Evolutionary conservation across 1,139 yeast species (phyloP).

Genomic region (Lipomyces yarrowii): DNA sequence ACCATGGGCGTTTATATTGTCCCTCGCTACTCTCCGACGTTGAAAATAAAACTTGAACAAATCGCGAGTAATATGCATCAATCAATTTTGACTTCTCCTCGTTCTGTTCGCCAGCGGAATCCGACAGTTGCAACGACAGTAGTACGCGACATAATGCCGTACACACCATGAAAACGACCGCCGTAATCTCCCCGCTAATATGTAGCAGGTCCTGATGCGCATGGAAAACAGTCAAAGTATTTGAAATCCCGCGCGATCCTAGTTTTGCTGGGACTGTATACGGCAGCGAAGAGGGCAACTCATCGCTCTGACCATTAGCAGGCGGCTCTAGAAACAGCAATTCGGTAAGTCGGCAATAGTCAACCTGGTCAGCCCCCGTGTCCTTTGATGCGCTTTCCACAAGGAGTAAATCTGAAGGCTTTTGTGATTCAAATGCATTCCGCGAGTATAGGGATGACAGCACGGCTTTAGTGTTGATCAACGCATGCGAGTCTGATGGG

Average conservation of each 20-base stretch:
- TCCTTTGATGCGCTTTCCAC: background rate
- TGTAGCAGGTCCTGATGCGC: conserved; percentile 25
- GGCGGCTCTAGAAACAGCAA: conserved; percentile 23
- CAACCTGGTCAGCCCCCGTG: background rate
- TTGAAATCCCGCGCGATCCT: conserved; percentile 28
- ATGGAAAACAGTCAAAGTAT: conserved; percentile 28
- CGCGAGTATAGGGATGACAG: conserved; percentile 24
- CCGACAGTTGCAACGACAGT: conserved; percentile 15
- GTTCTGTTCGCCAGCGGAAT: background rate
- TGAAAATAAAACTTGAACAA: conserved; percentile 18
- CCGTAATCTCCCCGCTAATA: conserved; percentile 28
- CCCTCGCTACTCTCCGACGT: conserved; percentile 15
- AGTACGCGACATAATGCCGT: conserved; percentile 20
- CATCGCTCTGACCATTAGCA: conserved; percentile 5
- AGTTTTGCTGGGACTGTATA: conserved; percentile 27
- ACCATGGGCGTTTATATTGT: conserved; percentile 24
- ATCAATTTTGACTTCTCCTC: background rate
- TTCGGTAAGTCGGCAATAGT: conserved; percentile 11
- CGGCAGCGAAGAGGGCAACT: conserved; percentile 4
- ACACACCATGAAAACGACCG: conserved; percentile 19
- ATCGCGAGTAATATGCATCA: conserved; percentile 7
- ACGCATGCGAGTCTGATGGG: conserved; percentile 1
- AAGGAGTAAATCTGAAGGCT: background rate
- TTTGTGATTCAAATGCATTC: conserved; percentile 14
- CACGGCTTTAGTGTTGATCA: conserved; percentile 19